These are phyloP conservation scores for Erucastrum elatum DNA, from an alignment of 345 rosid genomes.

Conservation along the genomic window DNA sequence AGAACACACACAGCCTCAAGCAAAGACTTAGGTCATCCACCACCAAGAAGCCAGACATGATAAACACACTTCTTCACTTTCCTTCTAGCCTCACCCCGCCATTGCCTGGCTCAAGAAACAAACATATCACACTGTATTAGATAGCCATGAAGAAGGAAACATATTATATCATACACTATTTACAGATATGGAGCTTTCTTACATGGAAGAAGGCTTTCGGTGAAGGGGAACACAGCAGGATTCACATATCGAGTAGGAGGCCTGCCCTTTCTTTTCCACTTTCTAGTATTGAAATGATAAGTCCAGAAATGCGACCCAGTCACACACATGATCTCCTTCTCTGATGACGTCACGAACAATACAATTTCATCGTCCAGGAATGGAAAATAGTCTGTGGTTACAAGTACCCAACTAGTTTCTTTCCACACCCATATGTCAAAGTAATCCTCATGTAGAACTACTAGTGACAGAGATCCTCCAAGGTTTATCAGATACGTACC, in stretches of 20 bases:
- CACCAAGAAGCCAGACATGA: neutral
- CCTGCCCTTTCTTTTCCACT: neutral
- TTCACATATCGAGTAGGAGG: neutral
- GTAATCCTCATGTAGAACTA: neutral
- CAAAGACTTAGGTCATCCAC: neutral
- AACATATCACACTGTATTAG: neutral
- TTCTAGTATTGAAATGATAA: neutral
- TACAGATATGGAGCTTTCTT: slow-evolving; percentile 2
- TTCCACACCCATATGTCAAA: neutral
- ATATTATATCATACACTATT: neutral
- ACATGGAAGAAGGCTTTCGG: slow-evolving; percentile 40
- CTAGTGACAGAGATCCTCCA: neutral
- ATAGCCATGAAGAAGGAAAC: neutral
- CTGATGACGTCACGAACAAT: neutral
- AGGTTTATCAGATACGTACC: neutral
- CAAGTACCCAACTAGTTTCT: neutral
- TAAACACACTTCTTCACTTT: neutral
- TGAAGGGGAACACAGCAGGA: slow-evolving; percentile 14
- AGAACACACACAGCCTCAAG: neutral
- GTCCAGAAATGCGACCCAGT: neutral
- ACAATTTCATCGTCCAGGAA: neutral
- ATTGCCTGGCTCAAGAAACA: slow-evolving; percentile 2
- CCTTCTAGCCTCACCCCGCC: slow-evolving; percentile 1
- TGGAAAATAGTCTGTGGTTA: neutral
- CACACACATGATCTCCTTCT: neutral